Base-by-base conservation (phyloP, 2,329 filamentous ascomycete species). In the Thelonectria rubi region DNA sequence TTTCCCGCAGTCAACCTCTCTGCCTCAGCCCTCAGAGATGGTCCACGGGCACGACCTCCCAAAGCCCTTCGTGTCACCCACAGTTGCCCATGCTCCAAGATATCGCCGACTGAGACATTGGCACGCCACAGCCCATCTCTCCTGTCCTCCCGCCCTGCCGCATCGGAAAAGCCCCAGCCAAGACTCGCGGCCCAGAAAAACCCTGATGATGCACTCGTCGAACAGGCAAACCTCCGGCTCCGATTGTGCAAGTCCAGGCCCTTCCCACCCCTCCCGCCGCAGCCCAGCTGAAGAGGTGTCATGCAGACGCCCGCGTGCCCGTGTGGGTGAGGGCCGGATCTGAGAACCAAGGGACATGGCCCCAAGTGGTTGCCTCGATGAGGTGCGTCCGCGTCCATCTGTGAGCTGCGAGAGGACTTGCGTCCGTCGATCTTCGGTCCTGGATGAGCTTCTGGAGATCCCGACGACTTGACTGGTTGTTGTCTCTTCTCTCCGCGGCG, bases 361-460 rank as follows among this genome's bases (percentile, higher is more conserved):
- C 86, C 14, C 32, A 90, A 26, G 43, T 79, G 42, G 86, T 78
- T 21, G 92, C 78, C 1, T 89, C 83, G 71, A 91, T 89, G 30
- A 90, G 75, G 2, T 88, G 88, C 2, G 21, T 90, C 82, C 2
- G 88, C 2, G 14, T 90, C 82, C 2, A 83, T 82, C 3, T 90
- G 24, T 24, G 24, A 24, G 24, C 82, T 57, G 79, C 81, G 51
- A 85, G 88, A 68, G 86, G 76, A 8, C 8, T 30, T 21, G 17
- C 72, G 14, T 43, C 34, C 45, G 20, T 57, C 60, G 57, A 69
- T 70, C 64, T 62, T 42, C 20, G 45, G 30, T 18, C 26, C 34
- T 14, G 21, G 47, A 15, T 30, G 18, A 15, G 18, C 12, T 10
- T 43, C 53, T 46, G 8, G 20, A 30, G 43, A 47, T 47, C 43